A percentile compares a stretch with the other conserved stretches of the same genome.
phyloP scores from a whole-genome alignment of 1,139 yeast species.

The Saccharomyces hybrid region DNA sequence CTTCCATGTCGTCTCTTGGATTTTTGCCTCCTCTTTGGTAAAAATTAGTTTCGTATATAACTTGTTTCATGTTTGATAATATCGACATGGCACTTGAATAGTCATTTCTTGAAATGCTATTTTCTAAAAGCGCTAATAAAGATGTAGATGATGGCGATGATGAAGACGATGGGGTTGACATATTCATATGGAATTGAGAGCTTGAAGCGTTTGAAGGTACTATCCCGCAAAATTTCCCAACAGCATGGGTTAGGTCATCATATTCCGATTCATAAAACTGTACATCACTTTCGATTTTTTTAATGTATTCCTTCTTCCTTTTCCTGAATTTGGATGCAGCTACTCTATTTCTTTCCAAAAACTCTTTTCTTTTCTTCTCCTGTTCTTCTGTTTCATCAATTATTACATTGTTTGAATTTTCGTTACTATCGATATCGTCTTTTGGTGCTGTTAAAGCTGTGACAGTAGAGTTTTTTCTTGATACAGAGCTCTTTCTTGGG shows the following conservation, averaged over 20 bases:
- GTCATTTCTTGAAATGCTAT: constrained; percentile 20
- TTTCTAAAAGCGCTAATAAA: constrained; percentile 17
- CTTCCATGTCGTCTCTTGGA: constrained; percentile 8
- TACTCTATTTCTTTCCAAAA: constrained; percentile 82
- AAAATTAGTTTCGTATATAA: constrained; percentile 17
- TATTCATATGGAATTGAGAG: neutral
- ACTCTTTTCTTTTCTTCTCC: constrained; percentile 70
- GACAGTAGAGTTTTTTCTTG: neutral
- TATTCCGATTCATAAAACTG: constrained; percentile 67
- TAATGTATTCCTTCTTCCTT: constrained; percentile 82
- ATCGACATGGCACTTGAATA: constrained; percentile 17
- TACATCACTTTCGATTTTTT: constrained; percentile 72
- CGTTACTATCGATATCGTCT: constrained; percentile 7
- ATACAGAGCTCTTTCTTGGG: neutral
- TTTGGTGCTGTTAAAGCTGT: neutral
- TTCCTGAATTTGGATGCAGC: constrained; percentile 96
- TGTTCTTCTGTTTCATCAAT: constrained; percentile 29
- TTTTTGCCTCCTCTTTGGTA: constrained; percentile 22
- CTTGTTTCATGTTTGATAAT: constrained; percentile 19
- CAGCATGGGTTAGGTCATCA: constrained; percentile 44
- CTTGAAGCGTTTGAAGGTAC: constrained; percentile 3
- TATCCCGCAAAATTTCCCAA: constrained; percentile 17
- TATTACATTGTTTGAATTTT: constrained; percentile 9
- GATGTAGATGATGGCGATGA: constrained; percentile 11
- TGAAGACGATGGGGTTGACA: constrained; percentile 5